Evolutionary conservation across 2,329 filamentous ascomycete species (phyloP), one percentile per base, ranked within the genome.

Genomic region (Penicillium corylophilum): DNA sequence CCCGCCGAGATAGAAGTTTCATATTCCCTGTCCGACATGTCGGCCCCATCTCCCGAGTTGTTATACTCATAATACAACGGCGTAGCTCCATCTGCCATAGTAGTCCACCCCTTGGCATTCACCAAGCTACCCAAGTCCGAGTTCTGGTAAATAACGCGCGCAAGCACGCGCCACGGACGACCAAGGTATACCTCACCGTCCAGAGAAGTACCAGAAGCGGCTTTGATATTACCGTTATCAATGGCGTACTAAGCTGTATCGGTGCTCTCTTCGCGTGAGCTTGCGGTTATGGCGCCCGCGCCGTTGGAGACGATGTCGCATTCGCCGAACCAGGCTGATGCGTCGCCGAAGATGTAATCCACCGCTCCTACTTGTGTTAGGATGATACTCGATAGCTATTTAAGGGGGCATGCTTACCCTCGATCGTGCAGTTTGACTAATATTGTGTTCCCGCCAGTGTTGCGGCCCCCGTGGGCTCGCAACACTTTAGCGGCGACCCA

Each of bases 331-430:
- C 63, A 67, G 9, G 60, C 63, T 0, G 64, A 65, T 1, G 58
- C 68, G 33, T 63, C 64, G 22, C 69, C 69, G 44, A 71, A 72
- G 24, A 72, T 71, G 46, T 68, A 72, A 54, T 72, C 70, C 3
- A 64, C 61, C 1, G 68, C 65, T 8, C 69, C 68, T 67, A n/a
- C n/a, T n/a, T n/a, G n/a, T n/a, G n/a, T n/a, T n/a, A n/a, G n/a
- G n/a, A n/a, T n/a, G n/a, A n/a, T n/a, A n/a, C n/a, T n/a, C n/a
- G n/a, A n/a, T n/a, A n/a, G n/a, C n/a, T n/a, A n/a, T n/a, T n/a
- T n/a, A n/a, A n/a, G n/a, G n/a, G n/a, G n/a, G 18, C 9, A 28
- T 7, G 33, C 28, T 16, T 47, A 64, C 67, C 66, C 56, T 69
- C 64, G 16, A 70, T 64, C 46, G 56, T 55, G 54, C 61, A 69